Evolutionary conservation across 352 stramenopile species (phyloP), one percentile per base, ranked within the genome.

Genomic region (Phytophthora kernoviae): DNA sequence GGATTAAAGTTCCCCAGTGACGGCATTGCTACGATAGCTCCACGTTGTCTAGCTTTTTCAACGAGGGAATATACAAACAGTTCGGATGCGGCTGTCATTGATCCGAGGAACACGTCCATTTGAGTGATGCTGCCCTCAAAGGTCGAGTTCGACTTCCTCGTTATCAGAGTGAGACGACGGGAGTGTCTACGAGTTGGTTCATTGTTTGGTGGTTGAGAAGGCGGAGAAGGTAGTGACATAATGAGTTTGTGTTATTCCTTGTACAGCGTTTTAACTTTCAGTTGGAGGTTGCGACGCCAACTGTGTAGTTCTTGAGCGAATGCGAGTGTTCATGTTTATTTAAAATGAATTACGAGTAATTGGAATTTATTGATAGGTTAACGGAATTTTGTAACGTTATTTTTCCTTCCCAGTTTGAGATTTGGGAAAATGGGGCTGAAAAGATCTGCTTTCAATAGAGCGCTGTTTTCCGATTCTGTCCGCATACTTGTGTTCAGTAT

Each of bases 61-160:
- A 78, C 86, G 2, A 99, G 62, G 33, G 81, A 71, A 18, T 88
- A 74, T 2, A 94, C 92, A 57, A 98, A 97, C n/a, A 86, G 84
- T 70, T 98, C 92, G 2, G 96, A 88, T 14, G 91, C 97, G 21
- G 95, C 94, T 9, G 96, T 98, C 69, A 98, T 87, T 6, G 88
- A 97, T 33, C 92, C 96, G 67, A 96, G 98, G 61, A 96, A 98
- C n/a, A 98, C 77, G 15, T 84, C 90, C 8, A 98, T 58, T 22
- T 78, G 54, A 4, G 62, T 73, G 45, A 84, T 55, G n/a, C 26
- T 20, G 11, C 37, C 37, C 5, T 21, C 6, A 14, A 43, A 11
- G 9, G 37, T 7, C 2, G n/a, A 14, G 9, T 4, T 43, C 8
- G 12, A 21, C 18, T 17, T 18, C 15, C 37, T 9, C 3, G 5